phyloP scores from a whole-genome alignment of 202 grass and related monocot genomes.

The Panicum virgatum region DNA sequence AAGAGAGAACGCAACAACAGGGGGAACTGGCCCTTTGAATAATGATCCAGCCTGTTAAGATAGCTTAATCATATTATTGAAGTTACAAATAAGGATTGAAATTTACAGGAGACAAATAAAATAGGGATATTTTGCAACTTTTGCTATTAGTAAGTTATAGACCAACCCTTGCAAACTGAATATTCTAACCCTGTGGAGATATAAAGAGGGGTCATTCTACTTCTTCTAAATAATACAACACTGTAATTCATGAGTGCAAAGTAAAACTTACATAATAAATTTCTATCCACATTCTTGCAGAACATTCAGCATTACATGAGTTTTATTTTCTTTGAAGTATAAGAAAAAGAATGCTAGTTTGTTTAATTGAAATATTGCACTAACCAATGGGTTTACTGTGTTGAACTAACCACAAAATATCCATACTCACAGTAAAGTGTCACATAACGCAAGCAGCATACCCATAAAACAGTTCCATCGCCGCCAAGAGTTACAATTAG shows the following conservation, averaged over 20 bases:
- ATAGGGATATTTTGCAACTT: not conserved
- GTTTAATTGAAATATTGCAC: slow-evolving; percentile 3
- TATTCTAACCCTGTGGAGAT: not conserved
- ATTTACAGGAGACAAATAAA: slow-evolving; percentile 9
- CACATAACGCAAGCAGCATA: slow-evolving; percentile 40
- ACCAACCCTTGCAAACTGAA: not conserved
- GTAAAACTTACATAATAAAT: not conserved
- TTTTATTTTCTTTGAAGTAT: not conserved
- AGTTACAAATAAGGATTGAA: slow-evolving; percentile 13
- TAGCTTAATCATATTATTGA: slow-evolving; percentile 10
- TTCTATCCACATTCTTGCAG: not conserved
- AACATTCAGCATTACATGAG: not conserved
- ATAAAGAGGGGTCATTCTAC: not conserved
- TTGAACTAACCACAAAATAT: slow-evolving; percentile 20
- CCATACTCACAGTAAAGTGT: slow-evolving; percentile 25
- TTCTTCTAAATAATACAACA: not conserved
- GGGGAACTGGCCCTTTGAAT: slow-evolving; percentile 71
- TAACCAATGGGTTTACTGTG: not conserved
- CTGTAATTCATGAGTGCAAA: not conserved
- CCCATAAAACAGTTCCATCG: slow-evolving; percentile 97
- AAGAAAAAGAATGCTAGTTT: not conserved
- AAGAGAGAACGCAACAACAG: slow-evolving; percentile 12
- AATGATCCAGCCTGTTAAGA: slow-evolving; percentile 76
- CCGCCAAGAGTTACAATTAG: slow-evolving; percentile 89
- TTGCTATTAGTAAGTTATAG: not conserved